Base-by-base conservation (phyloP, 2,329 filamentous ascomycete species). In the Aspergillus jensenii region DNA sequence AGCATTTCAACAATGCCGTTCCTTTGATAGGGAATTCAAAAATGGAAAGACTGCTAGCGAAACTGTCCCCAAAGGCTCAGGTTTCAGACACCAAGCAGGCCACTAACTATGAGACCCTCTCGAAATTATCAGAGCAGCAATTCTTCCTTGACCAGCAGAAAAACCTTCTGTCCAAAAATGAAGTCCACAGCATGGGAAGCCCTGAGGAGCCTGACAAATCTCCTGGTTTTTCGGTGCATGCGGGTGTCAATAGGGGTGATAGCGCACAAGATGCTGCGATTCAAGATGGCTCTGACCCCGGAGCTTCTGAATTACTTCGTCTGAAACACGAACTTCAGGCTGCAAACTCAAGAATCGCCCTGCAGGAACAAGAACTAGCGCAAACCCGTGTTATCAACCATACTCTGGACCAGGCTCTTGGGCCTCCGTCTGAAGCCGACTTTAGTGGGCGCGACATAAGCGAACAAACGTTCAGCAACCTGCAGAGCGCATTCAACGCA, bases 61-160 rank as follows among this genome's bases (percentile, higher is more conserved):
- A 73, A 40, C 67, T 79, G 40, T 73, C 75, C 19, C 73, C 76
- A 33, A 74, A 75, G 60, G 65, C 73, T 35, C 65, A 67, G 25
- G 45, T 58, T 15, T 59, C 63, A 44, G 54, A 51, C 35, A 48
- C 31, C 37, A 62, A 64, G 40, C 31, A 60, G 37, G 50, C 59
- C 25, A 53, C 57, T 12, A 65, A 67, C 31, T 59, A 68, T 45
- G 68, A 69, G 12, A 65, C 92, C 52, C 78, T 92, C 62, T 85
- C 88, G 56, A 89, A 87, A 70, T 81, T 93, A 48, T 85, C 85
- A n/a, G 87, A 92, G 71, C 88, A 91, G 67, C 85, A 88, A 67
- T 78, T 78, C 44, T 71, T 81, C n/a, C 74, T 88, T 50, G 79
- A 79, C 51, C 82, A 85, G 71, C 85, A 89, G 68, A 83, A 82